phyloP scores from a whole-genome alignment of 345 rosid genomes.

The Gossypium longicalyx region DNA sequence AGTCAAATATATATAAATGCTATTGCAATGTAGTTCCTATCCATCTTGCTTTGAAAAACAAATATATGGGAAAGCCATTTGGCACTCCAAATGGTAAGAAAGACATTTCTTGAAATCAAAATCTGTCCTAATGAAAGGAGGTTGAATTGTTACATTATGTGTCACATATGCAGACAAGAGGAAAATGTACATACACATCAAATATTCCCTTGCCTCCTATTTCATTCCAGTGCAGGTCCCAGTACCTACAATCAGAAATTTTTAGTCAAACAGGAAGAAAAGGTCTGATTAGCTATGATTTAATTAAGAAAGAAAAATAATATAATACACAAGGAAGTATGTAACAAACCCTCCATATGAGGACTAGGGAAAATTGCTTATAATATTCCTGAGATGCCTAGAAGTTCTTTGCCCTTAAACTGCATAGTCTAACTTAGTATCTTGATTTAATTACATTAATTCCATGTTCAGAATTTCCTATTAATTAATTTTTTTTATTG shows the following conservation, averaged over 20 bases:
- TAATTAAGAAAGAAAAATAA: neutral
- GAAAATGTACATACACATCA: constrained; percentile 65
- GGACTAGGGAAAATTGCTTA: neutral
- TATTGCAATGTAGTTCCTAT: neutral
- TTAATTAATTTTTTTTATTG: neutral
- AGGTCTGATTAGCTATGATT: neutral
- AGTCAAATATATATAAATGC: neutral
- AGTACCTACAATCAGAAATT: constrained; percentile 45
- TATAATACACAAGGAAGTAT: neutral
- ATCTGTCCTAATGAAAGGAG: constrained; percentile 11
- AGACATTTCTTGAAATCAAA: neutral
- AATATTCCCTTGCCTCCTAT: constrained; percentile 75
- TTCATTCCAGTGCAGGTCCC: constrained; percentile 76
- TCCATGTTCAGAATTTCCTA: neutral
- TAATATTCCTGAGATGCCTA: neutral
- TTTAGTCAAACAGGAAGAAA: constrained; percentile 5
- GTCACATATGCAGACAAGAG: neutral
- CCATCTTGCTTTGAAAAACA: neutral
- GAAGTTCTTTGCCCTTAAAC: neutral
- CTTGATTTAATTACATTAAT: neutral
- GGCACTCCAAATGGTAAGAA: neutral
- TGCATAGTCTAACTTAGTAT: neutral
- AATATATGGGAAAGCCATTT: constrained; percentile 1
- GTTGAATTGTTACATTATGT: neutral
- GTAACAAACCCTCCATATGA: neutral